Conservation (phyloP, 345 rosid species). For the Carallia brachiata region DNA sequence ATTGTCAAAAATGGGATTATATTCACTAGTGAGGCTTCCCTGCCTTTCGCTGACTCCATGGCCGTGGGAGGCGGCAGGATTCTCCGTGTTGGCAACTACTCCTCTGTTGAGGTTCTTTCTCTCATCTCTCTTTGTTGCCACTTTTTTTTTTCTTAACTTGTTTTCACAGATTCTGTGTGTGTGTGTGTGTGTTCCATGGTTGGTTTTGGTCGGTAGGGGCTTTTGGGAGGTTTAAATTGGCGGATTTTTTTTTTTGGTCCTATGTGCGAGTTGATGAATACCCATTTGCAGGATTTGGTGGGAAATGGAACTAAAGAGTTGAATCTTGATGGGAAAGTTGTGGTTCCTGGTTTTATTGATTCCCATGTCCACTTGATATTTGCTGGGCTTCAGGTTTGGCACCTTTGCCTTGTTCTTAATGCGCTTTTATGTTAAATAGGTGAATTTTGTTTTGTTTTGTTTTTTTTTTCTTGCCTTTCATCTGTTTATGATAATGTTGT, state of each 20-base stretch:
- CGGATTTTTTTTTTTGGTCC: neutral
- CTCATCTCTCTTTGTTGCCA: neutral
- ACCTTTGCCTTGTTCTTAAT: neutral
- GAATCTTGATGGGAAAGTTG: conserved; percentile 72
- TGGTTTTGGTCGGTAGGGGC: neutral
- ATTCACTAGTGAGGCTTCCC: conserved; percentile 66
- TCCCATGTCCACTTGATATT: conserved; percentile 79
- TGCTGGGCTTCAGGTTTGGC: conserved; percentile 79
- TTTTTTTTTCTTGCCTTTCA: neutral
- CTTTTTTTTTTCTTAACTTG: neutral
- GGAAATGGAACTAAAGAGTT: conserved; percentile 55
- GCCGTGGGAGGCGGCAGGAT: conserved; percentile 69
- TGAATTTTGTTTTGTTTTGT: neutral
- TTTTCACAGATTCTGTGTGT: neutral
- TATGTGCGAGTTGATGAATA: neutral
- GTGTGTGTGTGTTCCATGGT: neutral
- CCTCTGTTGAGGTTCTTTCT: conserved; percentile 56
- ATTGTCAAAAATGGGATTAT: conserved; percentile 66
- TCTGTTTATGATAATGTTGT: too few species aligned
- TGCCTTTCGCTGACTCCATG: conserved; percentile 73
- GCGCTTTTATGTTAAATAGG: neutral
- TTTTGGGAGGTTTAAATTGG: neutral
- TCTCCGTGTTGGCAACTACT: conserved; percentile 63
- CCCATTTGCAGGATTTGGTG: conserved; percentile 47
- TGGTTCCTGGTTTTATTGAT: conserved; percentile 91